phyloP scores from a whole-genome alignment of 352 stramenopile species.

The Pythium rishiriense region DNA sequence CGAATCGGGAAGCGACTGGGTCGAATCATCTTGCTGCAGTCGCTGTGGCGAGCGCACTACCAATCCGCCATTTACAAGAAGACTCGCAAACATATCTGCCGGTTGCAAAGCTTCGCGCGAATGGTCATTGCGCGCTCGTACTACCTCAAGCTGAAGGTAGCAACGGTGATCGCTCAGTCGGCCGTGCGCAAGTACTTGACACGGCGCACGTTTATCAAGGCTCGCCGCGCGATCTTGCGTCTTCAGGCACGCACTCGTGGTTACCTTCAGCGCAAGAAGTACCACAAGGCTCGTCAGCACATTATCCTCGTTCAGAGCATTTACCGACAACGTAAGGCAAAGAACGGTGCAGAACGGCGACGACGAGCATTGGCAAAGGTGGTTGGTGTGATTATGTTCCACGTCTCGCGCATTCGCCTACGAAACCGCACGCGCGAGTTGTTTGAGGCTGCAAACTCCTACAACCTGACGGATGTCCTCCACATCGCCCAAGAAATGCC shows the following conservation, averaged over 20 bases:
- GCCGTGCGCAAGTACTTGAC: conserved; percentile 73
- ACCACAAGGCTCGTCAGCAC: conserved; percentile 36
- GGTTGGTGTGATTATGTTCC: conserved; percentile 68
- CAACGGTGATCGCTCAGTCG: conserved; percentile 65
- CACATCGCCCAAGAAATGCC: conserved; percentile 80
- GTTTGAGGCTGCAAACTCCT: conserved; percentile 75
- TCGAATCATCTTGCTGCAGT: conserved; percentile 75
- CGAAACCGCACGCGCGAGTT: conserved; percentile 77
- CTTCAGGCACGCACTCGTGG: conserved; percentile 71
- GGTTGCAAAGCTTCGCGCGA: conserved; percentile 60
- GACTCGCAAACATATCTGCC: conserved; percentile 62
- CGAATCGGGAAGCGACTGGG: conserved; percentile 46
- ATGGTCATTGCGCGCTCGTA: conserved; percentile 58
- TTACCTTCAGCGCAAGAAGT: conserved; percentile 62
- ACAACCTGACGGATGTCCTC: conserved; percentile 79
- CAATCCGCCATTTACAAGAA: conserved; percentile 57
- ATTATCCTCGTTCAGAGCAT: conserved; percentile 82
- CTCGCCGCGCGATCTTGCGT: conserved; percentile 59
- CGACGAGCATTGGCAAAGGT: conserved; percentile 73
- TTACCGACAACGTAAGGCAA: conserved; percentile 62
- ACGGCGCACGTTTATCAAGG: conserved; percentile 59
- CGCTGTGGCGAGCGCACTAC: conserved; percentile 72
- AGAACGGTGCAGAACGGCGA: conserved; percentile 44
- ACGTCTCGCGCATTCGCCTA: conserved; percentile 81
- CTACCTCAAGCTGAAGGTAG: conserved; percentile 55